Evolutionary conservation across 2,329 filamentous ascomycete species (phyloP), one percentile per base, ranked within the genome.

Genomic region (Ilyonectria sp.): DNA sequence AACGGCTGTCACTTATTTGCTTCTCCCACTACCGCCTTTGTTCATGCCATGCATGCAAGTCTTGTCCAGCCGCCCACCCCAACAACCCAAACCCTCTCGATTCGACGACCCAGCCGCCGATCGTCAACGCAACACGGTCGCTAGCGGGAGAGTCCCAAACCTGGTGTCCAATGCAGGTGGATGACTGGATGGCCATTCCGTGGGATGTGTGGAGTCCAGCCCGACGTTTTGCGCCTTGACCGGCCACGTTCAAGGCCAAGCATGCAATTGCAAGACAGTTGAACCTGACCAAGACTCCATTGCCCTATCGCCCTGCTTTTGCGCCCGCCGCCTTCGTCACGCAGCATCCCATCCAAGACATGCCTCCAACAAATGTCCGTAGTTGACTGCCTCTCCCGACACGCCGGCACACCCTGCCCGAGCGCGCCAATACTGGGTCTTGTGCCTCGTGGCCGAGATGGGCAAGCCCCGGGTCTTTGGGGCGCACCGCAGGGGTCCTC

Each of bases 331-430:
- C 31, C 29, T 53, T n/a, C n/a, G 50, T 53, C 50, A 53, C 19
- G 31, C 50, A 23, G n/a, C 50, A 35, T 53, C 29, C 68, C 46
- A 35, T 46, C 33, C 57, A 29, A 66, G 61, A 44, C 52, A 40
- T 31, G 50, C n/a, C 33, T 29, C 26, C 19, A 40, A 56, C 17
- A 11, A 33, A 33, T 17, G 49, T 33, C 31, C 19, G n/a, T 35
- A 54, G 13, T 21, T 5, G 56, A 60, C 60, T 60, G 21, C 53
- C 57, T 46, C 52, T 68, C 70, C 71, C 70, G 70, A 73, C 66
- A 47, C 47, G 65, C 56, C 10, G 70, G 72, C 68, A 74, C 72
- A 65, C 69, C 71, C 67, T 71, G 71, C 60, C 54, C 37, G 50
- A 47, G 13, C 37, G 37, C 37, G 21, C 33, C 21, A 58, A 37